Base-by-base conservation (phyloP, 139 green algal genomes). In the Chlorella ohadii region DNA sequence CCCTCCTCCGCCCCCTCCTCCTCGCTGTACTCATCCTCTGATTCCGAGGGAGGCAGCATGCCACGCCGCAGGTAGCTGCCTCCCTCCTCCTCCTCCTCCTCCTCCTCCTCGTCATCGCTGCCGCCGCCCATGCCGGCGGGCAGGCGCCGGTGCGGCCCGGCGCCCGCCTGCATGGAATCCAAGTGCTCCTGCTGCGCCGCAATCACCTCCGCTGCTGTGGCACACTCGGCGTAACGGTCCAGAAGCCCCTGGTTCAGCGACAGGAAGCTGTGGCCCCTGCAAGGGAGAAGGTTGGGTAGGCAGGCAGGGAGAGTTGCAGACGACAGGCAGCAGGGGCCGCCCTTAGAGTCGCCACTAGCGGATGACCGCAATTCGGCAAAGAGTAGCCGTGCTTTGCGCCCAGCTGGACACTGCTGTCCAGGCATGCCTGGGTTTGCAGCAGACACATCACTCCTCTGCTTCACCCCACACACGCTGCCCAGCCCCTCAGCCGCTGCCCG, bases 211-310 rank as follows among this genome's bases (percentile, higher is more conserved):
- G 66, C 86, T 0, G 92, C 92, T 3, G 92, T 96, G 17, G 68
- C 64, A 83, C 95, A 98, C 12, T 67, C 82, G 9, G 92, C 90
- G 78, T 99, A 99, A 0, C 68, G 64, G 4, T 96, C 91, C 76
- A 99, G 91, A 57, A 98, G 85, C 34, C 96, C 93, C 38, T 85
- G 85, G 88, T 99, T 99, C 13, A 97, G 82, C 25, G 90, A 91
- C 70, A 98, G 88, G 90, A 99, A 99, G 73, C 88, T 91, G 89
- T 98, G 95, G 33, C 96, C 96, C 96, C 95, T 96, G 88, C 51
- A 13, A 2, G 51, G 11, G 2, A 22, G 51, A 9, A 59, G 51
- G 51, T 9, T 59, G 51, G 51, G 51, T 51, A 51, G 44, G 44
- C 9, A 51, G 44, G 44, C 44, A 51, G 44, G 44, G 7, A 51